Evolutionary conservation across 176 grass and related monocot genomes (phyloP).

Genomic region (Rhipidocladum racemiflorum): DNA sequence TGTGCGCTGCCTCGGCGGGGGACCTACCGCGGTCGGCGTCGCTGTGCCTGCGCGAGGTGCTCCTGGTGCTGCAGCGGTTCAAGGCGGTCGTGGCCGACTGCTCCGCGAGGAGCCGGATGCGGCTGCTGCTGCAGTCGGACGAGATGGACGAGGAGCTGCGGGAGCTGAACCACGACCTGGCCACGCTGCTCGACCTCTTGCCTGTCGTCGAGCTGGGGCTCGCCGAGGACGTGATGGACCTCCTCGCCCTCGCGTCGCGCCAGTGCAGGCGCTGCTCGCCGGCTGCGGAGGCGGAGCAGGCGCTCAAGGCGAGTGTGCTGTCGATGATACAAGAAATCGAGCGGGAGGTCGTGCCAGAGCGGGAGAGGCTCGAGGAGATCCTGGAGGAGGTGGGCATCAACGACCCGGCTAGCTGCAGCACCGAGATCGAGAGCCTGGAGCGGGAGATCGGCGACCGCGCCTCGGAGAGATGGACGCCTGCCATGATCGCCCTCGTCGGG

Average conservation of each 20-base stretch:
- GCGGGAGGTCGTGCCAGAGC: conserved; percentile 73
- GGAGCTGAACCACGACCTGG: conserved; percentile 67
- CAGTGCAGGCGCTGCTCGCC: conserved; percentile 63
- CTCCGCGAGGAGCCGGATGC: conserved; percentile 67
- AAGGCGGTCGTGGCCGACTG: conserved; percentile 56
- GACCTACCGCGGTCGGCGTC: conserved; percentile 61
- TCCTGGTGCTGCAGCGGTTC: conserved; percentile 79
- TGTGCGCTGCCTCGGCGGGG: background rate
- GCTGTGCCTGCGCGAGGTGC: conserved; percentile 81
- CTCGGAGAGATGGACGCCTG: conserved; percentile 57
- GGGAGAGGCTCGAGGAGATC: conserved; percentile 50
- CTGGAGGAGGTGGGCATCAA: conserved; percentile 57
- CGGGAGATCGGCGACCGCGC: conserved; percentile 77
- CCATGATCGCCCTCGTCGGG: conserved; percentile 82
- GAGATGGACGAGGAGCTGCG: conserved; percentile 50
- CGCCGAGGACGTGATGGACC: conserved; percentile 60
- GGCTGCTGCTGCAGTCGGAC: conserved; percentile 65
- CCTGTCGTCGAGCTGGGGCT: conserved; percentile 64
- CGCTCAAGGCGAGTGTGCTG: conserved; percentile 57
- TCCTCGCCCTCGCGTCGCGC: conserved; percentile 59
- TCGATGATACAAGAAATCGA: conserved; percentile 61
- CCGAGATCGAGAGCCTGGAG: conserved; percentile 83
- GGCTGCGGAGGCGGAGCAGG: conserved; percentile 16
- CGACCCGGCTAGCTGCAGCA: conserved; percentile 61
- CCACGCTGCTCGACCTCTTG: conserved; percentile 80